A percentile compares a stretch with the other conserved stretches of the same genome.
These are phyloP conservation scores for Panellus pusillus DNA, from an alignment of 768 basidiomycete genomes.

Conservation along the genomic window DNA sequence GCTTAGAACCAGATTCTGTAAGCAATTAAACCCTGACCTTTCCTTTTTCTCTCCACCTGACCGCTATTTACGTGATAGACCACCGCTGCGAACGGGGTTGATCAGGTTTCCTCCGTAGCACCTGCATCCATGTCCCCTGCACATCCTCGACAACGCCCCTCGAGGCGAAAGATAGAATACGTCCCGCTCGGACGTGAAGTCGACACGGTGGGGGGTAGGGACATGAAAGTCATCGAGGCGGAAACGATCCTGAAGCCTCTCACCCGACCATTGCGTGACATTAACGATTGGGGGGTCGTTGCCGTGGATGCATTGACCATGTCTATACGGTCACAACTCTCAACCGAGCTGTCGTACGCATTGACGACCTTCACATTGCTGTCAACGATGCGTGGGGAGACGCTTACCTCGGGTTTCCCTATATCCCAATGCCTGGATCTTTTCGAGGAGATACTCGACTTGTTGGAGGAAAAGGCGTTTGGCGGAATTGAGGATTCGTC, in stretches of 20 bases:
- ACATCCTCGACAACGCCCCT: constrained; percentile 48
- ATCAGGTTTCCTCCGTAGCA: constrained; percentile 28
- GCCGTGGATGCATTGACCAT: constrained; percentile 94
- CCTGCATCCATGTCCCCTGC: constrained; percentile 32
- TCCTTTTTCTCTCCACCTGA: constrained; percentile 2
- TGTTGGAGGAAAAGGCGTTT: constrained; percentile 83
- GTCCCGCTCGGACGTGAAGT: constrained; percentile 76
- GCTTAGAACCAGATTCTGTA: constrained; percentile 47
- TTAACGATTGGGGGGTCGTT: constrained; percentile 84
- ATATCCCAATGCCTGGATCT: constrained; percentile 77
- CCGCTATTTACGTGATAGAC: constrained; percentile 30
- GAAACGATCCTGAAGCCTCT: constrained; percentile 55
- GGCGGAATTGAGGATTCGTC: constrained; percentile 40
- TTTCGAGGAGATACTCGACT: constrained; percentile 82
- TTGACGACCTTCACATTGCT: constrained; percentile 84
- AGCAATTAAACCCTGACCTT: constrained; percentile 24
- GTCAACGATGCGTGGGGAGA: constrained; percentile 71
- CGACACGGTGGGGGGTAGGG: constrained; percentile 79
- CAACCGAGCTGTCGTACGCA: constrained; percentile 85
- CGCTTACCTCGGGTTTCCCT: constrained; percentile 69
- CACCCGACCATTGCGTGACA: constrained; percentile 61
- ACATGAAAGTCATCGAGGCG: constrained; percentile 63
- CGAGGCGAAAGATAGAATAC: constrained; percentile 86
- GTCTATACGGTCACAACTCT: constrained; percentile 84
- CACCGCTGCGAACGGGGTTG: constrained; percentile 29